Percentiles rank a stretch among this genome's conserved stretches.
These are phyloP conservation scores for Diaporthe nobilis DNA, from an alignment of 2,329 filamentous ascomycete species.

Conservation along the genomic window DNA sequence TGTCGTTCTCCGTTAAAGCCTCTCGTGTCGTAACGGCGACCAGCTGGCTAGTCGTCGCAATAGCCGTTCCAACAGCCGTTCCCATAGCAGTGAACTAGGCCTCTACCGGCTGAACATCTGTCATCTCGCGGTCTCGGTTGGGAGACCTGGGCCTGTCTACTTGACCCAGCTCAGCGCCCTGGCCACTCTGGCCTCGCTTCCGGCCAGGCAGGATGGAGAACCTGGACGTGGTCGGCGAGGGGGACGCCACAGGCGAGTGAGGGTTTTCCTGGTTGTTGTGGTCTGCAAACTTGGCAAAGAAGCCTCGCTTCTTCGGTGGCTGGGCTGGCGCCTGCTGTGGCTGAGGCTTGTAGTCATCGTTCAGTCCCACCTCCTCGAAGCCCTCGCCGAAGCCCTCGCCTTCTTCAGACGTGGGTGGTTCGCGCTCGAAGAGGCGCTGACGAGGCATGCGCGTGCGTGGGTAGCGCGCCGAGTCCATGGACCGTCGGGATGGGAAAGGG, in stretches of 20 bases:
- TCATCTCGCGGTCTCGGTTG: slow-evolving; percentile 37
- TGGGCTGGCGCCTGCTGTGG: slow-evolving; percentile 55
- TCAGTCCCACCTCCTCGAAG: slow-evolving; percentile 92
- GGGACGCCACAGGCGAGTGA: slow-evolving; percentile 49
- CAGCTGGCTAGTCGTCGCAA: slow-evolving; percentile 11
- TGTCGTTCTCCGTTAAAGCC: background rate
- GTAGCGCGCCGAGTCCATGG: slow-evolving; percentile 81
- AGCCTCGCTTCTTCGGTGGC: slow-evolving; percentile 74
- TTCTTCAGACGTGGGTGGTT: slow-evolving; percentile 75
- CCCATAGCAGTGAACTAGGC: slow-evolving; percentile 33
- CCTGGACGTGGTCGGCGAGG: slow-evolving; percentile 62
- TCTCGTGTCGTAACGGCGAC: background rate
- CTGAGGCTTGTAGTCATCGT: slow-evolving; percentile 78
- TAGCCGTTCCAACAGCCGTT: background rate
- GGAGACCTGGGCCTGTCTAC: slow-evolving; percentile 64
- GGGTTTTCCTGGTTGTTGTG: slow-evolving; percentile 45
- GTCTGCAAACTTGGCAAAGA: slow-evolving; percentile 87
- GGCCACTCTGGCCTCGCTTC: slow-evolving; percentile 79
- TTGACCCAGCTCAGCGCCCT: slow-evolving; percentile 78
- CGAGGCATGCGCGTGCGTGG: slow-evolving; percentile 73
- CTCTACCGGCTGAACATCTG: slow-evolving; percentile 36
- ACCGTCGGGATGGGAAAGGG: slow-evolving; percentile 75
- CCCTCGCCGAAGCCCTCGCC: slow-evolving; percentile 61
- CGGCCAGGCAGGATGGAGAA: slow-evolving; percentile 77
- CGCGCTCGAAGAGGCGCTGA: slow-evolving; percentile 69